These are phyloP conservation scores for Eucalyptus curtisii DNA, from an alignment of 345 rosid species.

Conservation along the genomic window DNA sequence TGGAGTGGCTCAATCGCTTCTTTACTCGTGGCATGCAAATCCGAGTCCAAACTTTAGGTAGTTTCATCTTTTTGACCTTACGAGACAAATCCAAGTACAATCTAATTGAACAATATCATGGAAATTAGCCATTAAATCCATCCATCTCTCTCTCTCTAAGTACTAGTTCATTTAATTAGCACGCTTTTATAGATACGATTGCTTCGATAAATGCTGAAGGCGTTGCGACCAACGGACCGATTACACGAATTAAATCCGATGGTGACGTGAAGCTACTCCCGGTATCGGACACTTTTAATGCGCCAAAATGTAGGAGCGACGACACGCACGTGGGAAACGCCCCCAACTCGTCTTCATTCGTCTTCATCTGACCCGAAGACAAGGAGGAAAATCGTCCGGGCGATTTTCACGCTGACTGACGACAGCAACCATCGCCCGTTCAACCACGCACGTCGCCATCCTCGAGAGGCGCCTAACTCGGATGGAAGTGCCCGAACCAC, in stretches of 20 bases:
- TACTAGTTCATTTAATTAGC: neutral
- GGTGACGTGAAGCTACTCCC: neutral
- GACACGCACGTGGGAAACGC: neutral
- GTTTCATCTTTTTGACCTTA: neutral
- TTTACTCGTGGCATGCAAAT: neutral
- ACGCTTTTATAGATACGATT: neutral
- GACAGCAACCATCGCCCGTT: neutral
- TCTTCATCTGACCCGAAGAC: neutral
- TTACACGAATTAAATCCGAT: neutral
- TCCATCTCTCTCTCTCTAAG: neutral
- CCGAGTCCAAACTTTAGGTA: neutral
- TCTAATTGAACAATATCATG: neutral
- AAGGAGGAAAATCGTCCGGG: neutral
- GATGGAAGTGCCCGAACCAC: neutral
- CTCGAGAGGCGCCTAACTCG: neutral
- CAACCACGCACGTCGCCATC: neutral
- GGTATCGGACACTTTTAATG: neutral
- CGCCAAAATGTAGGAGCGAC: neutral
- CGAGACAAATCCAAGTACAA: neutral
- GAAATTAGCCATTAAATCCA: neutral
- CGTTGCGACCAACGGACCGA: neutral
- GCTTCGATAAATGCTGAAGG: neutral
- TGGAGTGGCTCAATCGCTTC: neutral
- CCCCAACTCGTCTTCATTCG: neutral
- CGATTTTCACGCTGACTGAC: neutral